These are phyloP conservation scores for Lasiosphaeria miniovina DNA, from an alignment of 495 filamentous ascomycete genomes.

Conservation along the genomic window DNA sequence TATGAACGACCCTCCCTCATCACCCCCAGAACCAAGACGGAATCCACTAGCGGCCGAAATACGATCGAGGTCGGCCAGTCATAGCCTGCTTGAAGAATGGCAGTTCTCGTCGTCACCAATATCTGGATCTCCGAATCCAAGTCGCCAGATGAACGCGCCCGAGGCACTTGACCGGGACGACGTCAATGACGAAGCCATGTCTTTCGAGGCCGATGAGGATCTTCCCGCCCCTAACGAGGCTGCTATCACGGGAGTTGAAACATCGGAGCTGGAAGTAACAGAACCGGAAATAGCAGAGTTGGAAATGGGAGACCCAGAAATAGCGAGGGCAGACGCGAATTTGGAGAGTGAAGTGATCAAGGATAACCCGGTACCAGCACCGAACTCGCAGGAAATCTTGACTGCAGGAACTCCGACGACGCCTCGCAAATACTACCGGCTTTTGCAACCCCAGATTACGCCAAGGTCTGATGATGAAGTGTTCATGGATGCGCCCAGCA, in stretches of 20 bases:
- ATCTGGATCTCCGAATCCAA: constrained; percentile 38
- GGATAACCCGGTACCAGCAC: background rate
- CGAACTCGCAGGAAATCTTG: background rate
- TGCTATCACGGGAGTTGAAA: constrained; percentile 10
- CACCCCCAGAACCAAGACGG: constrained; percentile 49
- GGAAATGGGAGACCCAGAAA: background rate
- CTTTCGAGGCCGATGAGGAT: constrained; percentile 12
- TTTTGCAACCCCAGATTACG: constrained; percentile 17
- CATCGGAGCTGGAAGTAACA: constrained; percentile 3
- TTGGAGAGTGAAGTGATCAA: constrained; percentile 24
- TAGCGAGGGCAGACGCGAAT: too few species aligned
- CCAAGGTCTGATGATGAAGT: constrained; percentile 39
- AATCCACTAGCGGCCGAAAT: constrained; percentile 53
- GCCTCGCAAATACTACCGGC: constrained; percentile 15
- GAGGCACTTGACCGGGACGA: constrained; percentile 16
- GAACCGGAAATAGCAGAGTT: constrained; percentile 10
- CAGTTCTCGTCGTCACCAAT: constrained; percentile 47
- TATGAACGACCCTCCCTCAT: constrained; percentile 49
- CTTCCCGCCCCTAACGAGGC: constrained; percentile 7
- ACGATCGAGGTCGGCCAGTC: constrained; percentile 37
- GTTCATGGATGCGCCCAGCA: constrained; percentile 48
- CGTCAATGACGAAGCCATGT: constrained; percentile 15
- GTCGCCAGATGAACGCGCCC: constrained; percentile 16
- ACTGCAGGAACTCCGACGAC: constrained; percentile 18
- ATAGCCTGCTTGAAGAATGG: constrained; percentile 42